Base-by-base conservation (phyloP, 495 filamentous ascomycete species). In the Penicillium psychrofluorescens region DNA sequence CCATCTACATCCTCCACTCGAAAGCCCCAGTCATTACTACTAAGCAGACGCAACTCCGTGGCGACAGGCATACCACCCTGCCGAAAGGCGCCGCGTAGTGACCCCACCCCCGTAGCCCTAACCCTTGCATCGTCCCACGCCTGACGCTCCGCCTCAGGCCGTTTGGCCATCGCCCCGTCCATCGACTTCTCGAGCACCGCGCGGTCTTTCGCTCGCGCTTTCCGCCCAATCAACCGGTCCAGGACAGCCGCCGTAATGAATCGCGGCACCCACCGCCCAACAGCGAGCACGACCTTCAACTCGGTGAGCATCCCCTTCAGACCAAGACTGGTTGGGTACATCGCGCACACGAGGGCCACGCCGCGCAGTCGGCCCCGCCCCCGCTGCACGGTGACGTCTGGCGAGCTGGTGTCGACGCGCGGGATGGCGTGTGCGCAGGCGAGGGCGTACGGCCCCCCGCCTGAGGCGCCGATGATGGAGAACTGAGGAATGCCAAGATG, bases 361-460 rank as follows among this genome's bases (percentile, higher is more conserved):
- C 47, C 41, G 29, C 16, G 41, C 6, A 50, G 14, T 6, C 22
- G 22, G 22, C 22, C 22, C 8, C 47, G 36, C 10, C 42, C 42
- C 14, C 35, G 29, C 8, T 43, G 29, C 8, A 32, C 34, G 1
- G 29, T 16, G 27, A 27, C 32, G 30, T 43, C 40, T 27, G 32
- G 30, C n/a, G 31, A 29, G 22, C 32, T 30, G 8, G 11, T 27
- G 16, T 30, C 35, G n/a, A 36, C 33, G 6, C 37, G 36, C 5
- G 47, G 32, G 22, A 45, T 45, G 9, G 27, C n/a, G 13, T 41
- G 8, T 8, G 47, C 47, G 33, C 41, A 50, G 6, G 47, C 47
- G 6, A 50, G 41, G 6, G 41, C 47, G 10, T 50, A 50, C 4
- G 47, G 41, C 6, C 15, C 36, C 8, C 47, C 47, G n/a, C 47